These are phyloP conservation scores for Trichoderma polysporum DNA, from an alignment of 2,329 filamentous ascomycete genomes.

Conservation along the genomic window DNA sequence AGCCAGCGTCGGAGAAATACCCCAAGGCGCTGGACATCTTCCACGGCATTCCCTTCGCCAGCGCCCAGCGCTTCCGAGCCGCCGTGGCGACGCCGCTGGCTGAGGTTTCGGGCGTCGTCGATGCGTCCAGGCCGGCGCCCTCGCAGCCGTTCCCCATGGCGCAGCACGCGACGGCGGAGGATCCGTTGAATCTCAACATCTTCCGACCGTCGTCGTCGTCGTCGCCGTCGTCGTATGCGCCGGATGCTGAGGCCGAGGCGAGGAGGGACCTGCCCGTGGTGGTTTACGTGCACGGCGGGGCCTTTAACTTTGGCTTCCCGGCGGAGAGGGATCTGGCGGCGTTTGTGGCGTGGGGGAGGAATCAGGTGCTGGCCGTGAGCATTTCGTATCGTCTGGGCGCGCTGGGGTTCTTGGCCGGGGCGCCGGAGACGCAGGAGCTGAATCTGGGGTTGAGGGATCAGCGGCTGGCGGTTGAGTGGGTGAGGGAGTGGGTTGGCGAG, in stretches of 20 bases:
- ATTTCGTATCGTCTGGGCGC: slow-evolving; percentile 65
- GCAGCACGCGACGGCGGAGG: slow-evolving; percentile 42
- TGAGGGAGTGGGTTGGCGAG: slow-evolving; percentile 55
- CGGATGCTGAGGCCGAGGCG: slow-evolving; percentile 16
- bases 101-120: slow-evolving; percentile 24
- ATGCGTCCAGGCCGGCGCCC: slow-evolving; percentile 39
- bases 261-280: slow-evolving; percentile 43
- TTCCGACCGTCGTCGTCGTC: slow-evolving; percentile 39
- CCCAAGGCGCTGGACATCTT: slow-evolving; percentile 48
- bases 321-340: slow-evolving; percentile 59
- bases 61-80: slow-evolving; percentile 47
- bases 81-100: slow-evolving; percentile 36
- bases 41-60: slow-evolving; percentile 51
- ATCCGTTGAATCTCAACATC: slow-evolving; percentile 55
- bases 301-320: slow-evolving; percentile 56
- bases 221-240: slow-evolving; percentile 5
- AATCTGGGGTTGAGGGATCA: slow-evolving; percentile 68
- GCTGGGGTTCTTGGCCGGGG: slow-evolving; percentile 66
- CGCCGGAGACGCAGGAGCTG: slow-evolving; percentile 51
- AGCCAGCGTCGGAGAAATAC: slow-evolving; percentile 28
- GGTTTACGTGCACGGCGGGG: slow-evolving; percentile 64
- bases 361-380: slow-evolving; percentile 56
- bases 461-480: slow-evolving; percentile 58
- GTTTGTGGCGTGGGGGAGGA: slow-evolving; percentile 56
- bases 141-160: slow-evolving; percentile 26